Base-by-base conservation (phyloP, 108 stramenopile species). In the Nannochloropsis gaditana region DNA sequence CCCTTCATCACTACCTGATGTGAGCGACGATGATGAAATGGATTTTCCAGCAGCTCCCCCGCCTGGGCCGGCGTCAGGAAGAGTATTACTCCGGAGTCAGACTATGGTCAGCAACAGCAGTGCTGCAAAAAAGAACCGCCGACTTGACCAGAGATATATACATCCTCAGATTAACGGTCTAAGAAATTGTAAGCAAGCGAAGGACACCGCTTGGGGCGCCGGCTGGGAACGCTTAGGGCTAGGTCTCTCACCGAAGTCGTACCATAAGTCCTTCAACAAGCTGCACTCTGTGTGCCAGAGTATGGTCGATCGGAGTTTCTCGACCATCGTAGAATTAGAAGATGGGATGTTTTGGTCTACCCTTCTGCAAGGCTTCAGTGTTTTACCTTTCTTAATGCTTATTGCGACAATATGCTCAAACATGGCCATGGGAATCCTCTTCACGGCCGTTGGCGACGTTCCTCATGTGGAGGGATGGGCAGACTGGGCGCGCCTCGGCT, bases 41-140 rank as follows among this genome's bases (percentile, higher is more conserved):
- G 31, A 31, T 31, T 31, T 31, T 93, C n/a, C 59, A 73, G n/a
- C n/a, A 73, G 4, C 59, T 73, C 59, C 8, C n/a, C 59, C 59
- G 59, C 59, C n/a, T n/a, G 59, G 59, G 15, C 59, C 59, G n/a
- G 59, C 59, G n/a, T 73, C 59, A n/a, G 19, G n/a, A 73, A 15
- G 59, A 15, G 59, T 73, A 15, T n/a, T 73, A n/a, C n/a, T 73
- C 59, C n/a, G 59, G 59, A 2, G n/a, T 73, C 19, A 73, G n/a
- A 73, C 59, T 73, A 15, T 6, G 59, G 3, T 15, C 59, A 73
- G n/a, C 59, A 8, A n/a, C n/a, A 8, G 59, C 47, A 50, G 11
- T 50, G 11, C 10, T 50, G 47, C 47, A n/a, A 73, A 15, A 2
- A n/a, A 73, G 19, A 73, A 73, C 59, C 19, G 59, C 19, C 6